Base-by-base conservation (phyloP, 345 rosid species). In the Salix dunnii region DNA sequence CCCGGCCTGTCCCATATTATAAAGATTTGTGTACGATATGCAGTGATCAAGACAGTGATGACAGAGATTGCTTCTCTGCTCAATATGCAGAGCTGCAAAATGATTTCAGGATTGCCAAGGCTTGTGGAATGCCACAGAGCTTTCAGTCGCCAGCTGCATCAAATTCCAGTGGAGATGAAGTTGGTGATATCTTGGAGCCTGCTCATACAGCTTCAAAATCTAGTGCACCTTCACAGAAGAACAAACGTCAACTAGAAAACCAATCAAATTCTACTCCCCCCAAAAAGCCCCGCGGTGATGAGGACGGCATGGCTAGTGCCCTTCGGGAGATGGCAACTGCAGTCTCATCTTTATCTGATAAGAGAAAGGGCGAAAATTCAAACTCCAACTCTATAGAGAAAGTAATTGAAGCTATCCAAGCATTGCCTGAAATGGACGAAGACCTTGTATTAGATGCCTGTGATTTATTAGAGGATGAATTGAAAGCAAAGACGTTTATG, bases 381-480 rank as follows among this genome's bases (percentile, higher is more conserved):
- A 78, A 85, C 82, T 65, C 81, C 7, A 27, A 83, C 40, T 70
- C 88, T 4, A 87, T 90, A 73, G 98, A 94, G 82, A 82, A 77
- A 12, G 92, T 82, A 0, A 81, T 94, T 73, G 87, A 74, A 75
- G 94, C 96, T 7, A 78, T 94, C 75, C 97, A 94, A 82, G 90
- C 85, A 2, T 81, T 92, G 67, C 90, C 94, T 21, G 93, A 89
- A 60, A 89, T 94, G 91, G 97, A 94, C 67, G 97, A 91, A 66
- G 98, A 94, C 58, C 91, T 92, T 65, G 84, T 92, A 83, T 69
- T 94, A 69, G 98, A 94, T 79, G 98, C 98, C 16, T 94, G 97
- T 72, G 97, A 94, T 83, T 84, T 92, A 51, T 84, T 91, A 12
- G 97, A 94, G 85, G 96, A 94, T 78, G 97, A 92, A 79, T 71